Conservation (phyloP, 106 monocot species). For the Platanthera guangdongensis region DNA sequence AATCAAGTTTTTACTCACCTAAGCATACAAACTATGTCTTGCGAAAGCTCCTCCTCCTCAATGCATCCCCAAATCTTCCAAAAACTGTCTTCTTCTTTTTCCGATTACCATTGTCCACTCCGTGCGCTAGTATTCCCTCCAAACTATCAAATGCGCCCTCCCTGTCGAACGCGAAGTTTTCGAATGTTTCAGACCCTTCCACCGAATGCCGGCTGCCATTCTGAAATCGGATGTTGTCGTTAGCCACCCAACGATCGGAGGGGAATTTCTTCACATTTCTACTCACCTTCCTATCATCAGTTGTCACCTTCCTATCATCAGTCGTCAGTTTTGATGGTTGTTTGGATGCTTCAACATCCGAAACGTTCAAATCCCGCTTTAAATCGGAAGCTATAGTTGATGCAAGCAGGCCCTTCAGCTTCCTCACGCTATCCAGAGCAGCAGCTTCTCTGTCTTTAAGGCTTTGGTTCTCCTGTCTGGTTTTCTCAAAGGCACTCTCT, state of each 20-base stretch:
- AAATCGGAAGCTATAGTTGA: slow-evolving; percentile 15
- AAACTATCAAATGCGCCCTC: neutral
- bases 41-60: slow-evolving; percentile 39
- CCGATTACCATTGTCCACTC: slow-evolving; percentile 5
- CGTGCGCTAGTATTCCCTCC: slow-evolving; percentile 1
- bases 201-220: slow-evolving; percentile 3
- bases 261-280: neutral
- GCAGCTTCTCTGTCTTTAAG: slow-evolving; percentile 65
- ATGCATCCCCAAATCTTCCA: slow-evolving; percentile 39
- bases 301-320: slow-evolving; percentile 1
- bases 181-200: neutral
- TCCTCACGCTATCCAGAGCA: slow-evolving; percentile 48
- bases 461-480: slow-evolving; percentile 50
- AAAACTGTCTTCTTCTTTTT: slow-evolving; percentile 43
- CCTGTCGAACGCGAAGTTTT: slow-evolving; percentile 1
- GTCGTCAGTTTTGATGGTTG: slow-evolving; percentile 14
- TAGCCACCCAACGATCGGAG: slow-evolving; percentile 4
- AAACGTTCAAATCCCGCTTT: slow-evolving; percentile 7
- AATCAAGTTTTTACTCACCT: neutral
- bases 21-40: neutral
- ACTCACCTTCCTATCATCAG: slow-evolving; percentile 2
- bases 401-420: slow-evolving; percentile 44
- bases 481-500: slow-evolving; percentile 33
- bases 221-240: neutral
- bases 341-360: slow-evolving; percentile 21